Evolutionary conservation across 495 filamentous ascomycete genomes (phyloP).

Genomic region (Filosporella fistucella): DNA sequence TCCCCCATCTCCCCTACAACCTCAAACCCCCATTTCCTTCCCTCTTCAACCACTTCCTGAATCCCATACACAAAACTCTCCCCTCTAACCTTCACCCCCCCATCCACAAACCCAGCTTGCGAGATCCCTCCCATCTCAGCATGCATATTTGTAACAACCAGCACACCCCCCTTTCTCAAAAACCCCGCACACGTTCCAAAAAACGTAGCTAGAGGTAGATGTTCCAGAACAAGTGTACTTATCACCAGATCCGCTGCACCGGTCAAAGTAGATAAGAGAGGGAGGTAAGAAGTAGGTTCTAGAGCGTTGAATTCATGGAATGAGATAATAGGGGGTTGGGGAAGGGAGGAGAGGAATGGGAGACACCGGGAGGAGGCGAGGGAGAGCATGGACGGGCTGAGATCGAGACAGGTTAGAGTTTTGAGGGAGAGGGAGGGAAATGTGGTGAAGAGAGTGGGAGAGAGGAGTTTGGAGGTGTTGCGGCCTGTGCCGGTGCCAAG

Average conservation of each 20-base stretch:
- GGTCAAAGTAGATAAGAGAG: slow-evolving; percentile 32
- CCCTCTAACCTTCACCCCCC: slow-evolving; percentile 57
- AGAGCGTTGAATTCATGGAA: slow-evolving; percentile 21
- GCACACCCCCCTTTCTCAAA: slow-evolving; percentile 38
- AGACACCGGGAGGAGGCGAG: slow-evolving; percentile 10
- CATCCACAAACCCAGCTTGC: slow-evolving; percentile 66
- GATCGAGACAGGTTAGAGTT: slow-evolving; percentile 43
- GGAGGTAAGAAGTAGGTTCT: not conserved
- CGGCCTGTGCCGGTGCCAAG: slow-evolving; percentile 70
- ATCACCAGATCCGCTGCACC: slow-evolving; percentile 33
- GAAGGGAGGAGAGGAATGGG: not conserved
- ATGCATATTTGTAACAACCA: slow-evolving; percentile 73
- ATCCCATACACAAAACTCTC: slow-evolving; percentile 56
- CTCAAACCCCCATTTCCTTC: slow-evolving; percentile 46
- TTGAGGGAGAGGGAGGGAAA: not conserved
- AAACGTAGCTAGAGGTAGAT: slow-evolving; percentile 53
- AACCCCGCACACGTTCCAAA: slow-evolving; percentile 47
- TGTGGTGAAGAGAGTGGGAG: slow-evolving; percentile 1
- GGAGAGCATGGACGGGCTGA: slow-evolving; percentile 36
- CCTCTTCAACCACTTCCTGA: slow-evolving; percentile 50
- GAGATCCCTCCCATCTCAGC: slow-evolving; percentile 58
- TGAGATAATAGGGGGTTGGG: not conserved
- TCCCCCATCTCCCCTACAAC: slow-evolving; percentile 25
- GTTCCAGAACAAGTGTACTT: slow-evolving; percentile 67
- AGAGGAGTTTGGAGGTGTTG: slow-evolving; percentile 56